Base-by-base conservation (phyloP, 805 yeast species). In the Barnettozyma californica region DNA sequence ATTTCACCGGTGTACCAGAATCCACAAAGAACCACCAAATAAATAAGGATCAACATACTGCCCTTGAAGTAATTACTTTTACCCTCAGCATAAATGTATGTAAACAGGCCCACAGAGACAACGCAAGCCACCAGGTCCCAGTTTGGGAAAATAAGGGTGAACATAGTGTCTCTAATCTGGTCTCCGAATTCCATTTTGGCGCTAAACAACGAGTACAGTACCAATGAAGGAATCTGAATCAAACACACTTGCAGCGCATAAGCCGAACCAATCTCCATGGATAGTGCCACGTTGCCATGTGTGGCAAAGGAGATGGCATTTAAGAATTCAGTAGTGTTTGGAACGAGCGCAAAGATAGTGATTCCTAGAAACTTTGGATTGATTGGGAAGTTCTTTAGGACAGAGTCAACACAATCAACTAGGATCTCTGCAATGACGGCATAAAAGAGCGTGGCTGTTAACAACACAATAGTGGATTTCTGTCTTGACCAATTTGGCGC, bases 241-340 rank as follows among this genome's bases (percentile, higher is more conserved):
- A 94, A 71, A 57, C 96, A 92, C 14, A 94, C 99, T 66, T 94
- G 99, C 50, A 94, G 73, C 0, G 96, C 99, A 64, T 94, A 94
- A 0, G 99, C 99, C 53, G 95, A 83, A 51, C 99, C 99, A 66
- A 94, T 94, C 64, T 94, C 99, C 96, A 94, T 87, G 2, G 96
- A 87, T 41, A 94, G 71, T 0, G 99, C 96, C 47, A 94, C 96
- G 57, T 94, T 94, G 1, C 99, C 99, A 57, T 92, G 82, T 57
- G 89, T 81, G 0, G 99, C 99, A 71, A 94, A 94, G 23, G 97
- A 90, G 49, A 94, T 91, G 59, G 98, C 99, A 67, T 94, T 94
- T 50, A 94, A 76, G 60, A 94, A 94, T 68, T 94, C 99, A 0
- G 99, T 94, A 7, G 98, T 89, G 62, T 91, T 94, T 11, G 99